Percentiles rank a stretch among this genome's conserved stretches.
phyloP scores from a whole-genome alignment of 169 alveolate genomes.

The Cryptosporidium sp. region DNA sequence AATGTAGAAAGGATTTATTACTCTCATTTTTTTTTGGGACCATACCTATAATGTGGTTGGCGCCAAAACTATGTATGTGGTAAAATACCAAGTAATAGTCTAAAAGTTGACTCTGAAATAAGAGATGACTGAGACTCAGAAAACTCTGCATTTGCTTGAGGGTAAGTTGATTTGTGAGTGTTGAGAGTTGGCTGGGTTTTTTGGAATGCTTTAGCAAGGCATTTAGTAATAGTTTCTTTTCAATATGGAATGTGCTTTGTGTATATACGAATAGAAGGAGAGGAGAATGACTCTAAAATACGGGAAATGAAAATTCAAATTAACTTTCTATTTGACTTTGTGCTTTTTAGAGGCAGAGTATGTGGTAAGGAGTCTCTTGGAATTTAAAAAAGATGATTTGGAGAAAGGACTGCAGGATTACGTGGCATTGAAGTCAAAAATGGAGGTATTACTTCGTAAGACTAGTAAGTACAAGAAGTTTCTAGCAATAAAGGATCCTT shows the following conservation, averaged over 20 bases:
- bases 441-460: conserved; percentile 30
- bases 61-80: conserved; percentile 18
- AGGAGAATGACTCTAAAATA: too few relatives aligned
- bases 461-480: conserved; percentile 44
- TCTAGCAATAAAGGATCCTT: conserved; percentile 38
- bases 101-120: background rate
- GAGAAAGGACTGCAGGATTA: conserved; percentile 29
- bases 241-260: background rate
- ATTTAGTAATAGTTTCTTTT: background rate
- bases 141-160: conserved; percentile 41
- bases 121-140: conserved; percentile 63
- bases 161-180: conserved; percentile 15
- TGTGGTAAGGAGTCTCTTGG: conserved; percentile 14
- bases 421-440: conserved; percentile 17
- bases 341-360: conserved; percentile 31
- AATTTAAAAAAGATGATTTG: conserved; percentile 21
- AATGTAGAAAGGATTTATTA: background rate
- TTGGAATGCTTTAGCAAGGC: background rate
- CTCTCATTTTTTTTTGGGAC: background rate
- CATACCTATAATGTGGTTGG: background rate
- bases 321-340: background rate
- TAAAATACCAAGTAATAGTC: background rate
- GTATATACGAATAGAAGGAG: background rate
- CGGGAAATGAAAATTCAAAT: too few relatives aligned
- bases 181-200: background rate